phyloP scores from a whole-genome alignment of 805 yeast genomes.

The Kuraishia hungarica region DNA sequence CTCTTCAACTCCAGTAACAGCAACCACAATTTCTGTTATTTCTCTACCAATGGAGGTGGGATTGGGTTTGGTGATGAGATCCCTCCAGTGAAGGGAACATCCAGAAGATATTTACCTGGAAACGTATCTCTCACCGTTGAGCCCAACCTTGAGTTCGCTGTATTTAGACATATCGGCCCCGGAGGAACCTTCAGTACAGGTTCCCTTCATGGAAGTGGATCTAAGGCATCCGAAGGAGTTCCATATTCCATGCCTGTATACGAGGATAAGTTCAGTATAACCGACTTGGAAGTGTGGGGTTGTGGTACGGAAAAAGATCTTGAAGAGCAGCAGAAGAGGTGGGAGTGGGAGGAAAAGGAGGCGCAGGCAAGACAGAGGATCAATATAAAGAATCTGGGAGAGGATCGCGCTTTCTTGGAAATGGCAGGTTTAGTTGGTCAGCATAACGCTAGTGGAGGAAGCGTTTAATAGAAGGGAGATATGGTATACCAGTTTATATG shows the following conservation, averaged over 20 bases:
- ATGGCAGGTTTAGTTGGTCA: conserved; percentile 63
- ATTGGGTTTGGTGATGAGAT: conserved; percentile 74
- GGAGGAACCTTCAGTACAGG: conserved; percentile 43
- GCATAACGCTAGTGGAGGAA: conserved; percentile 35
- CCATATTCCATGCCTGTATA: conserved; percentile 26
- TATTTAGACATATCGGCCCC: conserved; percentile 59
- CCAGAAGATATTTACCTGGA: conserved; percentile 51
- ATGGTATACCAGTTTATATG: too few relatives aligned
- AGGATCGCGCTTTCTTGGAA: conserved; percentile 78
- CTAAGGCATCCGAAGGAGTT: conserved; percentile 4
- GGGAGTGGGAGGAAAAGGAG: conserved; percentile 92
- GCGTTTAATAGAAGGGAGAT: conserved; percentile 22
- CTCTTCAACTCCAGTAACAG: conserved; percentile 31
- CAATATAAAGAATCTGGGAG: conserved; percentile 59
- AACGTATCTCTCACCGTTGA: conserved; percentile 77
- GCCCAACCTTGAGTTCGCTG: conserved; percentile 69
- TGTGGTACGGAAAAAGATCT: conserved; percentile 74
- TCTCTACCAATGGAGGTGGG: conserved; percentile 70
- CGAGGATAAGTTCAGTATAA: conserved; percentile 65
- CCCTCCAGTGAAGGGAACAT: conserved; percentile 39
- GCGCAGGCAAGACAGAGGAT: conserved; percentile 71
- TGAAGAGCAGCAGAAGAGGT: conserved; percentile 62
- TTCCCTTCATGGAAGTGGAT: conserved; percentile 9
- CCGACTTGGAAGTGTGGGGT: conserved; percentile 88
- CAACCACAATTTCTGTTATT: conserved; percentile 43